A percentile compares a stretch with the other conserved stretches of the same genome.
Conservation (phyloP, 352 stramenopile genomes). For the Phytophthora pistaciae region DNA sequence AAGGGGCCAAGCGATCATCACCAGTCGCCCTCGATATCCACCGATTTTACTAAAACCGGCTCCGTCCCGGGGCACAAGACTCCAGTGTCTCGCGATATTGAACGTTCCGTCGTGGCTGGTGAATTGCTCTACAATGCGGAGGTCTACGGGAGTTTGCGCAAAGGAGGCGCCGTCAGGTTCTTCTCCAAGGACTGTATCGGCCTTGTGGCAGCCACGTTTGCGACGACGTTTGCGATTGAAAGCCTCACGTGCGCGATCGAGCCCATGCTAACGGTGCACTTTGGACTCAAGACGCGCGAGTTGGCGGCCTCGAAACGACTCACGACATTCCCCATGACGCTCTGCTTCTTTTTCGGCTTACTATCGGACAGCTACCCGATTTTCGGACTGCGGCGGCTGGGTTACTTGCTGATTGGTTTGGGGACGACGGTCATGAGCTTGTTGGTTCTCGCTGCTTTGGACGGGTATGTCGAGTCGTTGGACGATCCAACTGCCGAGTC, state of each 20-base stretch:
- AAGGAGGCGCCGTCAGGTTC: background rate
- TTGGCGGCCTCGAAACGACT: background rate
- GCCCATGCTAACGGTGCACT: background rate
- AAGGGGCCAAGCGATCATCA: background rate
- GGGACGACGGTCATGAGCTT: background rate
- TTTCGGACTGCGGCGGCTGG: background rate
- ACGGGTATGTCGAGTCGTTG: background rate
- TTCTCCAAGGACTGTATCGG: background rate
- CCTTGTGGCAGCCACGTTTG: background rate
- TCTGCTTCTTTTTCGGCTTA: background rate
- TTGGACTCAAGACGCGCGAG: background rate
- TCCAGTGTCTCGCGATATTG: background rate
- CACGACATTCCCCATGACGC: background rate
- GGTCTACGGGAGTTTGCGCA: background rate
- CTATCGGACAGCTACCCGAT: background rate
- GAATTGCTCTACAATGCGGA: background rate
- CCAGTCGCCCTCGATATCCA: background rate
- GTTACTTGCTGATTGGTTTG: background rate
- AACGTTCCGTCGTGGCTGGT: background rate
- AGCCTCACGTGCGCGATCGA: background rate
- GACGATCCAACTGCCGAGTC: background rate
- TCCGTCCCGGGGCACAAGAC: background rate
- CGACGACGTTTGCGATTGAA: background rate
- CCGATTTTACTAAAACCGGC: background rate
- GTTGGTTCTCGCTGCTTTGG: background rate